A percentile compares a stretch with the other conserved stretches of the same genome.
phyloP scores from a whole-genome alignment of 202 grass and related monocot genomes.

The Digitaria exilis region DNA sequence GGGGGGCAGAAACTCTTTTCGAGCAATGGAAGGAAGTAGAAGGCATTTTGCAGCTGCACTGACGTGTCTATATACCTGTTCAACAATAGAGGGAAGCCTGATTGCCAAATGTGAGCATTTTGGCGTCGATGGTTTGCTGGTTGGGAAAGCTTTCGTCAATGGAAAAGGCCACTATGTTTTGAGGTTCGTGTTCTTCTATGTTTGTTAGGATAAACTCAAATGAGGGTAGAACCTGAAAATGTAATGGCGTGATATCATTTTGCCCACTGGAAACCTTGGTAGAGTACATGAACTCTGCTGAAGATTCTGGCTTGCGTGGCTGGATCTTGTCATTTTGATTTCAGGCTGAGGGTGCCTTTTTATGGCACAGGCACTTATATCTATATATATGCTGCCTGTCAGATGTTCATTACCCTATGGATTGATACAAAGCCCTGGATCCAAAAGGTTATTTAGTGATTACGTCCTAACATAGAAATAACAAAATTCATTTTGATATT shows the following conservation, averaged over 20 bases:
- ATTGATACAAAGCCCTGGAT: background rate
- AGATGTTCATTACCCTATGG: background rate
- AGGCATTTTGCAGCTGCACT: slow-evolving; percentile 11
- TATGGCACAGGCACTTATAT: background rate
- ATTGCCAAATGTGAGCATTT: background rate
- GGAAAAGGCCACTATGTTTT: background rate
- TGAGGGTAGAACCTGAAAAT: background rate
- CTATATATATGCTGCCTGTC: background rate
- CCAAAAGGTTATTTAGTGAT: background rate
- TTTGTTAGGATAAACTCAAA: background rate
- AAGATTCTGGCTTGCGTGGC: slow-evolving; percentile 18
- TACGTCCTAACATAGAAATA: too few species aligned
- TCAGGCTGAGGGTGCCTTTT: background rate
- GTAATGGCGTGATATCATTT: background rate
- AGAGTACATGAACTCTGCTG: slow-evolving; percentile 10
- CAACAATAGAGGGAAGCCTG: background rate
- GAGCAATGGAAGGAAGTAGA: slow-evolving; percentile 47
- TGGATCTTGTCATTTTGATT: background rate
- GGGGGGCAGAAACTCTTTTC: slow-evolving; percentile 62
- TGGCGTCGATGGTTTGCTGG: slow-evolving; percentile 16
- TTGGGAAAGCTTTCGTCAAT: background rate
- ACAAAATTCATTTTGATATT: too few species aligned
- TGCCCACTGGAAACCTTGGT: background rate
- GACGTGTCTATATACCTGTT: slow-evolving; percentile 1
- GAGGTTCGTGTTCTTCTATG: background rate